Base-by-base conservation (phyloP, 2,329 filamentous ascomycete genomes). In the Periconia macrospinosa region DNA sequence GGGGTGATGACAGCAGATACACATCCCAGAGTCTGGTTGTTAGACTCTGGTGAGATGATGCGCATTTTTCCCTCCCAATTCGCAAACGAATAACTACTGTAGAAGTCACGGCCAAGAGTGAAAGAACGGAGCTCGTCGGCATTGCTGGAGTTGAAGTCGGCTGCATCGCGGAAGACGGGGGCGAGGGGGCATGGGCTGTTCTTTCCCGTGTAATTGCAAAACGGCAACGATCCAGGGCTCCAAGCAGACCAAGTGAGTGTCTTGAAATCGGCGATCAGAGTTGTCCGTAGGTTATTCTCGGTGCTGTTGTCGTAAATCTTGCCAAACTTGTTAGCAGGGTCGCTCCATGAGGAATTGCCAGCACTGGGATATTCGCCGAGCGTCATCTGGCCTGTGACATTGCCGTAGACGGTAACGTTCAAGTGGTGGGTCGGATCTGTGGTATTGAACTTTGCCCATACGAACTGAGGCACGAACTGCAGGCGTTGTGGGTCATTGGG, bases 1-100 rank as follows among this genome's bases (percentile, higher is more conserved):
- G 94, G 94, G 0, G 93, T 97, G 53, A 97, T 82, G 53, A 84
- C 85, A n/a, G 90, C 83, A 27, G 88, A 89, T 33, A 97, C 80
- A 69, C 94, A 99, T 47, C 87, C 91, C 42, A 97, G 83, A 49
- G 83, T 77, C 14, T 85, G 86, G 15, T 78, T 82, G 1, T 71
- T 76, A 0, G 68, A 56, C 69, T 96, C 88, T 58, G 92, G 92
- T 50, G 92, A 89, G 54, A 89, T 84, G 53, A 97, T 82, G 52
- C 84, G 76, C 46, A 97, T 81, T 0, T 85, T 91, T 9, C 90
- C 81, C 7, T 86, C 82, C 59, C 97, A 86, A 1, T 92, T 93
- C 1, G 90, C 83, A 69, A 99, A 96, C 5, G 90, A 84, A 72
- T 96, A 99, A 0, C 86, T 85, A n/a, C 91, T 91, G 59, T 81